Percentiles rank a stretch among this genome's conserved stretches.
Conservation (phyloP, 306 rosid species). For the Amphicarpaea edgeworthii region DNA sequence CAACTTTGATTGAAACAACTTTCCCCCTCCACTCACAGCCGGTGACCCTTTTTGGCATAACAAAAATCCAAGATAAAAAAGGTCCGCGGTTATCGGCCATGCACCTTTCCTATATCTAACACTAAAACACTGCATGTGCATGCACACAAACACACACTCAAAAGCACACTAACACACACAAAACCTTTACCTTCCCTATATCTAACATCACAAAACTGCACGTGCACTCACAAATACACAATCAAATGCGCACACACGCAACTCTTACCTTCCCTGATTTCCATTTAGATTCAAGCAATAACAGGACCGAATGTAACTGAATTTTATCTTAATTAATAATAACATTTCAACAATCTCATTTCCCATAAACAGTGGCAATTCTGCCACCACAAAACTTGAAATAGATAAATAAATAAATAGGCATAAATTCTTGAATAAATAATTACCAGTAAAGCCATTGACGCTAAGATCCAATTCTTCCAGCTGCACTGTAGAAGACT, state of each 20-base stretch:
- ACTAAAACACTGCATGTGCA: conserved; percentile 21
- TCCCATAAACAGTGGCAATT: conserved; percentile 17
- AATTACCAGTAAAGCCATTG: conserved; percentile 86
- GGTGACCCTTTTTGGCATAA: neutral
- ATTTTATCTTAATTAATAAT: neutral
- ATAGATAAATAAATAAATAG: neutral
- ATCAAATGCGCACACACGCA: neutral
- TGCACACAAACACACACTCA: conserved; percentile 15
- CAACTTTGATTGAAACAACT: conserved; percentile 1
- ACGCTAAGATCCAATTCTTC: conserved; percentile 84
- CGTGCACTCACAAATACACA: neutral
- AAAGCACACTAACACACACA: neutral
- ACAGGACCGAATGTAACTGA: neutral
- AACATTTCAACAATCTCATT: neutral
- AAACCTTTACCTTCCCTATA: neutral
- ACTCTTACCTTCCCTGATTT: conserved; percentile 1
- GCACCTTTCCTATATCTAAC: conserved; percentile 17
- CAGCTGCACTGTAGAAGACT: conserved; percentile 58
- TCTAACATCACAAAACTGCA: conserved; percentile 16
- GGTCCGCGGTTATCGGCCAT: neutral
- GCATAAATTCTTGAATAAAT: neutral
- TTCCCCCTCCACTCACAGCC: neutral
- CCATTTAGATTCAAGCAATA: neutral
- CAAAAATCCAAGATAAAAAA: neutral
- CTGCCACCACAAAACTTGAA: conserved; percentile 9